Evolutionary conservation across 1,284 basidiomycete species (phyloP), one percentile per base, ranked within the genome.

Genomic region (Mycosarcoma maydis): DNA sequence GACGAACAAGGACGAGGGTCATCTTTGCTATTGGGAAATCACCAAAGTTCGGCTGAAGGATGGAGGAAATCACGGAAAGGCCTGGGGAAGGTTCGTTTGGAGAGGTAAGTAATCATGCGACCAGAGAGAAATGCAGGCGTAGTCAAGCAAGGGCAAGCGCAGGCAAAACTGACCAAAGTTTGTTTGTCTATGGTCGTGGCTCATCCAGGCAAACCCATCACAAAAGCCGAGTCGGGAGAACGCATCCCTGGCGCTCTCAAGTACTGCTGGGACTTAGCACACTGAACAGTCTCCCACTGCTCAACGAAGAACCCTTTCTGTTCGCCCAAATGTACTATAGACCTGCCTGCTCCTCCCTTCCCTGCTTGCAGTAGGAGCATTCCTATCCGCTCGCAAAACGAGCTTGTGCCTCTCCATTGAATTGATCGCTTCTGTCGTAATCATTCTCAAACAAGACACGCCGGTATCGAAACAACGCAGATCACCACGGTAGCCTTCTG

Each of bases 91-190:
- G 33, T 44, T 75, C 13, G 46, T 67, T 33, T 75, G 73, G 73
- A 62, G 71, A 71, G 73, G 73, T 73, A 59, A 73, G 71, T 68
- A n/a, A n/a, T n/a, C n/a, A n/a, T n/a, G n/a, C n/a, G n/a, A n/a
- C n/a, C n/a, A n/a, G n/a, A n/a, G n/a, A n/a, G n/a, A n/a, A n/a
- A n/a, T n/a, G n/a, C n/a, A n/a, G n/a, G n/a, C n/a, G n/a, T n/a
- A n/a, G n/a, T n/a, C n/a, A n/a, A n/a, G n/a, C n/a, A 1, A 14
- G 5, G 26, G 14, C 2, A 16, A 23, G 16, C 37, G n/a, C n/a
- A n/a, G n/a, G n/a, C n/a, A n/a, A n/a, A 20, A 52, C 38, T 50
- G 41, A 29, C 26, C n/a, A n/a, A n/a, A n/a, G n/a, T n/a, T n/a
- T n/a, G n/a, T n/a, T n/a, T n/a, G n/a, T n/a, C n/a, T n/a, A n/a